Evolutionary conservation across 2,329 filamentous ascomycete species (phyloP).

Genomic region (Apiospora sp.): DNA sequence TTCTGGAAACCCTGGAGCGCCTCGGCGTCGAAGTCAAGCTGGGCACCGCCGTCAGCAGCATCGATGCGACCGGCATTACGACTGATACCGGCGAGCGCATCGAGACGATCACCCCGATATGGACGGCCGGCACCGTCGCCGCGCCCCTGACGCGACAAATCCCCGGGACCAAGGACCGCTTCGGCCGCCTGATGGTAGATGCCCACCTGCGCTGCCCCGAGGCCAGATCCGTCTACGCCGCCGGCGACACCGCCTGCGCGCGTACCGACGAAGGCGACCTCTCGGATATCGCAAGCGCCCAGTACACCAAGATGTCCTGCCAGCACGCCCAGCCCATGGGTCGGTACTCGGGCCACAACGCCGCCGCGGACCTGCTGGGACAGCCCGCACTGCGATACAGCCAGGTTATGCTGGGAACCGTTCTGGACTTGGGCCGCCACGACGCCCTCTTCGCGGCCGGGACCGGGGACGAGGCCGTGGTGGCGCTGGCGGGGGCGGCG

Average conservation of each 20-base stretch:
- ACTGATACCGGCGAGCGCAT: slow-evolving; percentile 44
- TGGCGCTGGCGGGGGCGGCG: slow-evolving; percentile 36
- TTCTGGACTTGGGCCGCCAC: slow-evolving; percentile 46
- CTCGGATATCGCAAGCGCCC: slow-evolving; percentile 25
- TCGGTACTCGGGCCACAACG: slow-evolving; percentile 45
- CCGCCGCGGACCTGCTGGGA: slow-evolving; percentile 44
- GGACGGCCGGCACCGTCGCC: slow-evolving; percentile 47
- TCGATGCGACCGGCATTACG: slow-evolving; percentile 39
- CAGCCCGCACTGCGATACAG: slow-evolving; percentile 37
- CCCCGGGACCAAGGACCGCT: slow-evolving; percentile 37
- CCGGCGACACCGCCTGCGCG: slow-evolving; percentile 45
- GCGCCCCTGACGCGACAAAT: slow-evolving; percentile 44
- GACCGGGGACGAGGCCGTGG: slow-evolving; percentile 39
- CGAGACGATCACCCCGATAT: slow-evolving; percentile 43
- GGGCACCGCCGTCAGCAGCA: slow-evolving; percentile 34
- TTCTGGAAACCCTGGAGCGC: slow-evolving; percentile 39
- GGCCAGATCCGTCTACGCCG: slow-evolving; percentile 38
- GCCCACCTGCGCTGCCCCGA: slow-evolving; percentile 39
- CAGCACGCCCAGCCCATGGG: slow-evolving; percentile 49
- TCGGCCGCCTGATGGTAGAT: slow-evolving; percentile 42
- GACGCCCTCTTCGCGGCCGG: slow-evolving; percentile 41
- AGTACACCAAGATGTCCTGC: slow-evolving; percentile 43
- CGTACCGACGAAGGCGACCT: slow-evolving; percentile 38
- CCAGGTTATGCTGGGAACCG: slow-evolving; percentile 43
- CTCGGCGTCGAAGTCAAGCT: slow-evolving; percentile 44